Conservation (phyloP, 805 yeast species). For the Yamadazyma endophytica region DNA sequence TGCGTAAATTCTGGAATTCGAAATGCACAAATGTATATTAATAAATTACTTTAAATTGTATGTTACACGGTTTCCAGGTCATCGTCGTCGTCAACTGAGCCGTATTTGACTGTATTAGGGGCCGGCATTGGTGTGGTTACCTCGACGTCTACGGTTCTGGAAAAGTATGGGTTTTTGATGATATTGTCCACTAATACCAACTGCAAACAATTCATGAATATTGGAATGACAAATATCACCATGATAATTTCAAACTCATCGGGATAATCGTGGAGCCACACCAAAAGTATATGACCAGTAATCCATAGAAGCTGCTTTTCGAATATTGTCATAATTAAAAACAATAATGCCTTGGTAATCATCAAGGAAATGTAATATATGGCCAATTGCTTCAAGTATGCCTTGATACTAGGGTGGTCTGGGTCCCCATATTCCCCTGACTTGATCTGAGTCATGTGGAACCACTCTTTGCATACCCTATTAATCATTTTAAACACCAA, state of each 20-base stretch:
- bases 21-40: too few relatives aligned
- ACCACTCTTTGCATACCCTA: slow-evolving; percentile 39
- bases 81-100: too few relatives aligned
- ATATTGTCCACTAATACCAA: slow-evolving; percentile 69
- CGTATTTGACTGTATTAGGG: too few relatives aligned
- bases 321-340: slow-evolving; percentile 60
- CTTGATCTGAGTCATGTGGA: slow-evolving; percentile 35
- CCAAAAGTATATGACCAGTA: slow-evolving; percentile 67
- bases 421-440: slow-evolving; percentile 68
- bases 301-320: slow-evolving; percentile 47
- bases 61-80: too few relatives aligned
- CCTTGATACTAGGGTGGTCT: slow-evolving; percentile 46
- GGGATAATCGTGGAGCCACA: slow-evolving; percentile 82
- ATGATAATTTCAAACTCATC: slow-evolving; percentile 73
- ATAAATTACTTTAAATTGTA: too few relatives aligned
- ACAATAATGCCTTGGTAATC: slow-evolving; percentile 63
- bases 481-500: slow-evolving; percentile 46
- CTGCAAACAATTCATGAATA: slow-evolving; percentile 70
- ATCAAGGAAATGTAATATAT: slow-evolving; percentile 63
- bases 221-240: slow-evolving; percentile 80
- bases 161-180: slow-evolving; percentile 49
- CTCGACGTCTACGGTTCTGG: too few relatives aligned
- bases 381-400: slow-evolving; percentile 66
- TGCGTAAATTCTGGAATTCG: too few relatives aligned
- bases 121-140: too few relatives aligned